phyloP scores from a whole-genome alignment of 176 grass and related monocot species.

The Carex littledalei region DNA sequence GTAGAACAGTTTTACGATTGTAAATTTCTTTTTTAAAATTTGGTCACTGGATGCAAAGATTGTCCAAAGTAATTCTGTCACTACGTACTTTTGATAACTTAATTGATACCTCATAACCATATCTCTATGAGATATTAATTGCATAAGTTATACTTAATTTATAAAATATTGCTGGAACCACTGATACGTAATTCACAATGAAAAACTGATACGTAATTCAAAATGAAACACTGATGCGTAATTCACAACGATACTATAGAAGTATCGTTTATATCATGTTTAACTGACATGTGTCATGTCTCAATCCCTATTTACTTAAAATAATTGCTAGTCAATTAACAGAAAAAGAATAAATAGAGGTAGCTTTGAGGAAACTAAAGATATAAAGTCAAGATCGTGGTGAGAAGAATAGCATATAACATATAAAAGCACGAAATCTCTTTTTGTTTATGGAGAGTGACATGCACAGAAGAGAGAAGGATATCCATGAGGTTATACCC shows the following conservation, averaged over 20 bases:
- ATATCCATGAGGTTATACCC: slow-evolving; percentile 29
- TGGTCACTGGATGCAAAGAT: not conserved
- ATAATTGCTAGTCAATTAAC: not conserved
- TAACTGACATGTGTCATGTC: not conserved
- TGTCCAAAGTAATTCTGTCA: not conserved
- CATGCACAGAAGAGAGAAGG: not conserved
- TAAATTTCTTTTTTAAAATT: not conserved
- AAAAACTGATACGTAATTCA: too few relatives aligned
- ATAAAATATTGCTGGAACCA: not conserved
- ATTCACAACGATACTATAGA: not conserved
- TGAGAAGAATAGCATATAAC: slow-evolving; percentile 11
- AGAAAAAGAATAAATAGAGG: slow-evolving; percentile 3
- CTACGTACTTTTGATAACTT: not conserved
- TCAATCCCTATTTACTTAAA: not conserved
- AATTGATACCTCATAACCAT: not conserved
- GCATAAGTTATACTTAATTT: not conserved
- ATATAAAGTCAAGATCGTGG: slow-evolving; percentile 12
- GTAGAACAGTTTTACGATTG: not conserved
- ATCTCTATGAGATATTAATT: not conserved
- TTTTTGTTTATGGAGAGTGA: slow-evolving; percentile 9
- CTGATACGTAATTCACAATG: not conserved
- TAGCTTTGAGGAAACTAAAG: not conserved
- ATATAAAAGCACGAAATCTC: not conserved
- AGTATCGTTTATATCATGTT: not conserved
- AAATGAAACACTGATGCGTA: not conserved